Evolutionary conservation across 2,329 filamentous ascomycete species (phyloP).

Genomic region (Lasiodiplodia hormozganensis): DNA sequence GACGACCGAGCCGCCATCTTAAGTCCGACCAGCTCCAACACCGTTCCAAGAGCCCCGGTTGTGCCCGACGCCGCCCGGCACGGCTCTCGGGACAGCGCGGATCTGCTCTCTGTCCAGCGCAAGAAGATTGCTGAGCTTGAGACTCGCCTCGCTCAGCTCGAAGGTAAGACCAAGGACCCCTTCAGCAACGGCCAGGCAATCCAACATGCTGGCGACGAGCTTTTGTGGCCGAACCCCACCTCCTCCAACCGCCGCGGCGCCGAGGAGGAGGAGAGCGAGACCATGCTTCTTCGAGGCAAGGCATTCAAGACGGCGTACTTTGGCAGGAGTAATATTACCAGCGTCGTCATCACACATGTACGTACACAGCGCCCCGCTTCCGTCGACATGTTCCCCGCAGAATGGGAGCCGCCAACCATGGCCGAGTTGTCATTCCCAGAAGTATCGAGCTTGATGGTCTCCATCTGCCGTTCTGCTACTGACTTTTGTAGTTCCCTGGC

Average conservation of each 20-base stretch:
- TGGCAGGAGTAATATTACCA: constrained; percentile 50
- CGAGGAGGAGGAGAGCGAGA: constrained; percentile 38
- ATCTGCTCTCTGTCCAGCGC: constrained; percentile 35
- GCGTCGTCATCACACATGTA: constrained; percentile 43
- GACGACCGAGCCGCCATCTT: constrained; percentile 27
- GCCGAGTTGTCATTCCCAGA: constrained; percentile 2
- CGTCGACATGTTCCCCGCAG: constrained; percentile 13
- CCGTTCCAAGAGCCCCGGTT: constrained; percentile 20
- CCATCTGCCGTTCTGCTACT: neutral
- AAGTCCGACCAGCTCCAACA: constrained; percentile 27
- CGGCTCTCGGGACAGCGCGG: constrained; percentile 21
- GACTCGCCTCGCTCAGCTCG: constrained; percentile 40
- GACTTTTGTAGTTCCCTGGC: constrained; percentile 43
- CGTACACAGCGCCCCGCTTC: neutral
- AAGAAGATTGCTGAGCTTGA: constrained; percentile 42
- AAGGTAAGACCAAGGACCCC: constrained; percentile 36
- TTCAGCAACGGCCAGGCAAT: constrained; percentile 32
- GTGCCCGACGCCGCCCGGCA: constrained; percentile 1
- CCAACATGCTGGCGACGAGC: constrained; percentile 28
- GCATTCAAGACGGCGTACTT: constrained; percentile 55
- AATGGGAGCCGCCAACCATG: neutral
- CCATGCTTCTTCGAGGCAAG: constrained; percentile 52
- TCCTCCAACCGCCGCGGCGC: neutral
- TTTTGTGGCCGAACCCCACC: constrained; percentile 31
- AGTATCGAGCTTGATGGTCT: neutral